Percentiles rank a stretch among this genome's conserved stretches.
phyloP scores from a whole-genome alignment of 495 filamentous ascomycete genomes.

The Aspergillus conjunctus region DNA sequence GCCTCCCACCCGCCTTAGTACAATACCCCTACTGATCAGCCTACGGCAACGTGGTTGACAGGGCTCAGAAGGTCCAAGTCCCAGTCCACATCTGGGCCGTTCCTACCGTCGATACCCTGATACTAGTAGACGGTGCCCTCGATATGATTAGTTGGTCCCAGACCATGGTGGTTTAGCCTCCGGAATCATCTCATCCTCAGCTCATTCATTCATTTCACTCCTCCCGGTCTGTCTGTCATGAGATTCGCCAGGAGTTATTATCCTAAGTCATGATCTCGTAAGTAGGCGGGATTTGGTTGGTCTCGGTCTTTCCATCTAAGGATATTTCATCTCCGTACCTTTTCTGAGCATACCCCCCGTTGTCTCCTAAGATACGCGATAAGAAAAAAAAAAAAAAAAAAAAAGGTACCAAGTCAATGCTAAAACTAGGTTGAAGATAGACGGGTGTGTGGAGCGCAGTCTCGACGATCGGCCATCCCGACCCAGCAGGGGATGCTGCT shows the following conservation, averaged over 20 bases:
- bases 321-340: no score
- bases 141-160: background rate
- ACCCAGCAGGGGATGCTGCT: conserved; percentile 8
- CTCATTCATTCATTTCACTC: background rate
- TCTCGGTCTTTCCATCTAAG: no score
- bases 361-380: background rate
- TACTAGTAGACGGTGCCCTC: no score
- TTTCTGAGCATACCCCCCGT: no score
- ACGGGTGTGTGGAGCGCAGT: conserved; percentile 20
- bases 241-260: background rate
- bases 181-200: background rate
- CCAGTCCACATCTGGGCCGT: conserved; percentile 19
- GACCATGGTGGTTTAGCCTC: no score
- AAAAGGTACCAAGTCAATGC: background rate
- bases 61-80: conserved; percentile 26
- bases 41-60: conserved; percentile 39
- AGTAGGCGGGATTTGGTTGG: background rate
- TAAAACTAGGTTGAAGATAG: conserved; percentile 14
- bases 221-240: background rate
- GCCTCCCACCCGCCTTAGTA: background rate
- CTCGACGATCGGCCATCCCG: conserved; percentile 15
- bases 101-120: conserved; percentile 4
- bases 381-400: background rate
- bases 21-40: conserved; percentile 22
- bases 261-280: background rate